Evolutionary conservation across 768 basidiomycete genomes (phyloP), one percentile per base, ranked within the genome.

Genomic region (Suillus clintonianus): DNA sequence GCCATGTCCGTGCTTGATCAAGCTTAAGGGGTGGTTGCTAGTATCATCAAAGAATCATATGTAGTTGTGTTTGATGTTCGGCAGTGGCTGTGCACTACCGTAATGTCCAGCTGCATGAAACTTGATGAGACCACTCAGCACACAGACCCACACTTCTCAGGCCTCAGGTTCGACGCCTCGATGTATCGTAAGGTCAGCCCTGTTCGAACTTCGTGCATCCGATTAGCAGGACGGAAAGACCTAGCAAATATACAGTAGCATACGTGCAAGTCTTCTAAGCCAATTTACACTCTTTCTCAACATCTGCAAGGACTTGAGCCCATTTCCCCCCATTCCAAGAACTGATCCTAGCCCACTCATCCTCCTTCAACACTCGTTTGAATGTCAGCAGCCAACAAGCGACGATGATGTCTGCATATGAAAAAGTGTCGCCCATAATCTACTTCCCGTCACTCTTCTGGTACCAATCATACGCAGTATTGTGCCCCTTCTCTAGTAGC

Each of bases 151-250:
- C n/a, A n/a, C n/a, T n/a, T n/a, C n/a, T n/a, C n/a, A n/a, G n/a
- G n/a, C n/a, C n/a, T n/a, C n/a, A n/a, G n/a, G n/a, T n/a, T n/a
- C n/a, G n/a, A n/a, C n/a, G n/a, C n/a, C n/a, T n/a, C n/a, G n/a
- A n/a, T n/a, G n/a, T n/a, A n/a, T n/a, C n/a, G n/a, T n/a, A n/a
- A n/a, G n/a, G n/a, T n/a, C n/a, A n/a, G n/a, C n/a, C n/a, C n/a
- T n/a, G n/a, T n/a, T n/a, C n/a, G n/a, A n/a, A n/a, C n/a, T n/a
- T n/a, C n/a, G n/a, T n/a, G n/a, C n/a, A n/a, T n/a, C n/a, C n/a
- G n/a, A n/a, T n/a, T n/a, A n/a, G n/a, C n/a, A 93, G 79, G 30
- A 93, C 27, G 27, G 27, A 27, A 27, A 27, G 27, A 27, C 27
- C 27, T 27, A 27, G 27, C 27, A 27, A 27, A 27, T 27, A 27